Base-by-base conservation (phyloP, 1,284 basidiomycete genomes). In the Ceratobasidium sp. region DNA sequence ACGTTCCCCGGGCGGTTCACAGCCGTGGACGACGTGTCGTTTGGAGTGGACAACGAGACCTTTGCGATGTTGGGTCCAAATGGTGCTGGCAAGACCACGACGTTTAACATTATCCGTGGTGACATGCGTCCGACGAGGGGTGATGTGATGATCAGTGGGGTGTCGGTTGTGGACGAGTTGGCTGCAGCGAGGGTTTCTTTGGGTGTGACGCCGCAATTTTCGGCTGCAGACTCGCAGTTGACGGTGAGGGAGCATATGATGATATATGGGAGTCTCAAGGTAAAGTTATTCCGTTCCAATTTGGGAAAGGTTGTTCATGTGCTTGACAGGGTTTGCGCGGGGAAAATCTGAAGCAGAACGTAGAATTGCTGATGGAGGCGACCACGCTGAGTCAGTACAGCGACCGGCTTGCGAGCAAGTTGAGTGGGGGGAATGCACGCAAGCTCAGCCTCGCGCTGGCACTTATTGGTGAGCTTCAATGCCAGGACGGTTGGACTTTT, bases 131-230 rank as follows among this genome's bases (percentile, higher is more conserved):
- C 89, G 1, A 88, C 92, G 77, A 79, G 82, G 0, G 93, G 93
- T 0, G 91, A 94, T 79, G 88, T 93, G 2, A 80, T 88, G 67
- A 91, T 95, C 80, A 87, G 88, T 68, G 89, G 88, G 0, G 84
- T 86, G 40, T 94, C 92, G 0, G 89, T 92, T 49, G 84, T 92
- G 25, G 84, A 85, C 34, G 85, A 90, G 76, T 88, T 92, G 0
- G 88, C 88, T 46, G 85, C 83, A 3, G 91, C 93, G 40, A 87
- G 91, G 61, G 86, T 90, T 4, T 86, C 88, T 4, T 87, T 95
- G 7, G 93, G 93, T 1, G 92, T 95, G 54, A 94, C 92, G 81
- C 93, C 93, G 0, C 93, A 95, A 79, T 93, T 94, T 83, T 93
- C 93, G 4, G 93, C 93, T 0, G 92, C 95, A 76, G 94, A 95